Percentiles rank a stretch among this genome's conserved stretches.
These are phyloP conservation scores for Monosporascus sp. DNA, from an alignment of 2,329 filamentous ascomycete genomes.

Conservation along the genomic window DNA sequence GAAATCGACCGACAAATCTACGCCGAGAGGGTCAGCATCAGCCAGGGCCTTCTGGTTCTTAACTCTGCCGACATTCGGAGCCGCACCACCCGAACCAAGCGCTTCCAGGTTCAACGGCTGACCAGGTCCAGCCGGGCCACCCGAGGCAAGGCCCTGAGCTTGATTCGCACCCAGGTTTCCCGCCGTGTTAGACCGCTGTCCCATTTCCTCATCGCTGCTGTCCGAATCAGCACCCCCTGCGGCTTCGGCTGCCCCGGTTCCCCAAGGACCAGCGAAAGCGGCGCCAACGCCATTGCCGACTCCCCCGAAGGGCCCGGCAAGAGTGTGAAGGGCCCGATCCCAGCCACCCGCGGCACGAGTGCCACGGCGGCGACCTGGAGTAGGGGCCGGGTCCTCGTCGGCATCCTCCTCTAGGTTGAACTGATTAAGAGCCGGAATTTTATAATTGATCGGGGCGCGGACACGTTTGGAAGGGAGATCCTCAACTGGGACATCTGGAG, in stretches of 20 bases:
- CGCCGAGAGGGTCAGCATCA: conserved; percentile 89
- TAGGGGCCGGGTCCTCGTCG: conserved; percentile 62
- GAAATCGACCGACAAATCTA: conserved; percentile 89
- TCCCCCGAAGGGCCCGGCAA: conserved; percentile 88
- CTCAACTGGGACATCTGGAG: conserved; percentile 57
- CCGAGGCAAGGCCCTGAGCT: conserved; percentile 42
- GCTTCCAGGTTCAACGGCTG: conserved; percentile 34
- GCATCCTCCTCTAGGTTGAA: conserved; percentile 69
- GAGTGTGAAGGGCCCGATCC: conserved; percentile 83
- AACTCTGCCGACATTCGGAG: conserved; percentile 81
- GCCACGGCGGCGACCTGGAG: conserved; percentile 63
- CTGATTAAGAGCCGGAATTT: conserved; percentile 71
- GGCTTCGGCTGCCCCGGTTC: conserved; percentile 50
- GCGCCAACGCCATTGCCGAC: conserved; percentile 63
- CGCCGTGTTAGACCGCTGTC: conserved; percentile 51
- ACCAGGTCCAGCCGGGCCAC: conserved; percentile 38
- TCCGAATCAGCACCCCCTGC: conserved; percentile 84
- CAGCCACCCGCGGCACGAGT: conserved; percentile 54
- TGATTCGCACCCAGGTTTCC: conserved; percentile 61
- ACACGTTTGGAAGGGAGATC: conserved; percentile 47
- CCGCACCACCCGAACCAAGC: conserved; percentile 40
- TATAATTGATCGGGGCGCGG: conserved; percentile 74
- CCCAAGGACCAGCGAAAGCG: conserved; percentile 69
- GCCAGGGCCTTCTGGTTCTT: conserved; percentile 89
- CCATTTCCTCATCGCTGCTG: conserved; percentile 89